These are phyloP conservation scores for Zymoseptoria tritici DNA, from an alignment of 2,329 filamentous ascomycete genomes.

Conservation along the genomic window DNA sequence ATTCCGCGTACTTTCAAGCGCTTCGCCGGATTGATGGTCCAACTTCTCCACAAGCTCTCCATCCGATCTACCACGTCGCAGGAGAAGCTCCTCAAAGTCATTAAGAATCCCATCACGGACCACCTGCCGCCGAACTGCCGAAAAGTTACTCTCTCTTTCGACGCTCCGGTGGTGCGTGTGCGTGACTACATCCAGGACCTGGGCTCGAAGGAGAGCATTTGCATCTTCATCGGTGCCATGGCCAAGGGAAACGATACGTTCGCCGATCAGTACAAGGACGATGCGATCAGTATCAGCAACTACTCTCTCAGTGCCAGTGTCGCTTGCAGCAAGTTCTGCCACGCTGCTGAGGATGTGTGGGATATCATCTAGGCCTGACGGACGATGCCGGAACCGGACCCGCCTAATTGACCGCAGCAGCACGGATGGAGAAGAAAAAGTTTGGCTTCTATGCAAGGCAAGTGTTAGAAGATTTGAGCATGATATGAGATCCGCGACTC, in stretches of 20 bases:
- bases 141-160: conserved; percentile 94
- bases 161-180: conserved; percentile 77
- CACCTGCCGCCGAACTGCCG: conserved; percentile 94
- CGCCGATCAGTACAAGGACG: conserved; percentile 87
- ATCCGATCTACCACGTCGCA: conserved; percentile 95
- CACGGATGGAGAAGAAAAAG: neutral
- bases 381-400: neutral
- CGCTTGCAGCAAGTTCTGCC: conserved; percentile 98
- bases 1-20: conserved; percentile 98
- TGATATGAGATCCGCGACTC: neutral
- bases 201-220: conserved; percentile 80
- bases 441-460: neutral
- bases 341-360: conserved; percentile 95
- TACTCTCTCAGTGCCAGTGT: conserved; percentile 96
- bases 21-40: conserved; percentile 97
- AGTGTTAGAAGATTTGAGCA: neutral
- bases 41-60: conserved; percentile 87
- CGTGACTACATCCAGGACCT: conserved; percentile 81
- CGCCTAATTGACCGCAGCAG: neutral
- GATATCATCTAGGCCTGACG: conserved; percentile 62
- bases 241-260: conserved; percentile 95
- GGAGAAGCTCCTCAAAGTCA: conserved; percentile 94
- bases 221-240: conserved; percentile 97
- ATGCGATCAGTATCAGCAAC: conserved; percentile 97
- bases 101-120: conserved; percentile 96